phyloP scores from a whole-genome alignment of 371 early-diverging fungal genomes.

The Dichotomocladium elegans region DNA sequence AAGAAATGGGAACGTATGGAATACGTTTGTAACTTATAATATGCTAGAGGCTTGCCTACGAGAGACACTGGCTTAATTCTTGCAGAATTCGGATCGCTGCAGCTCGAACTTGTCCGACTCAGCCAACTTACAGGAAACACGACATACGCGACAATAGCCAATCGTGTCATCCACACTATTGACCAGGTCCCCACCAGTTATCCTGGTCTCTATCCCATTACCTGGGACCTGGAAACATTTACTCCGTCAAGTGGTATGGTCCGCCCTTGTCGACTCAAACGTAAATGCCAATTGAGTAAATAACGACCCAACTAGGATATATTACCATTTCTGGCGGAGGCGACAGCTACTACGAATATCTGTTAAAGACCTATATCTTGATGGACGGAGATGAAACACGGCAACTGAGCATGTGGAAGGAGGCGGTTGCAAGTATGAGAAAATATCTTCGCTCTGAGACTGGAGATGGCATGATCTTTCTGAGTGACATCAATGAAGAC shows the following conservation, averaged over 20 bases:
- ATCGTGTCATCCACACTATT: slow-evolving; percentile 58
- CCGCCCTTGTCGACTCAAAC: no score
- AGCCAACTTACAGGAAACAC: slow-evolving; percentile 71
- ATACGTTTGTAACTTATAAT: not conserved
- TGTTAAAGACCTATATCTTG: slow-evolving; percentile 66
- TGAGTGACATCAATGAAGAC: slow-evolving; percentile 30
- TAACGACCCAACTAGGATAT: no score
- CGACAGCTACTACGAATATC: slow-evolving; percentile 90
- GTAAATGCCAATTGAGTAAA: no score
- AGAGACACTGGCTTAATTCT: slow-evolving; percentile 44
- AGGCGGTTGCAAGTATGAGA: slow-evolving; percentile 39
- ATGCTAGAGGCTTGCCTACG: slow-evolving; percentile 9
- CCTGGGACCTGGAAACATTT: slow-evolving; percentile 28
- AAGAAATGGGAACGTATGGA: slow-evolving; percentile 10
- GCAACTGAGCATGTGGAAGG: slow-evolving; percentile 37
- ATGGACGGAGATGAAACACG: slow-evolving; percentile 48
- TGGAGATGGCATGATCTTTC: slow-evolving; percentile 22
- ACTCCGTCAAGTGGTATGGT: slow-evolving; percentile 42
- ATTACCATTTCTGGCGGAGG: slow-evolving; percentile 61
- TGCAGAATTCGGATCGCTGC: slow-evolving; percentile 86
- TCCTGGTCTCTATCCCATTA: slow-evolving; percentile 77
- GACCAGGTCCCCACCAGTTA: slow-evolving; percentile 38
- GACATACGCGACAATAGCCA: slow-evolving; percentile 61
- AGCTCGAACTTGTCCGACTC: slow-evolving; percentile 85
- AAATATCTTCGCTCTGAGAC: slow-evolving; percentile 41